A percentile compares a stretch with the other conserved stretches of the same genome.
Conservation (phyloP, 495 filamentous ascomycete species). For the Penicillium bialowiezense region DNA sequence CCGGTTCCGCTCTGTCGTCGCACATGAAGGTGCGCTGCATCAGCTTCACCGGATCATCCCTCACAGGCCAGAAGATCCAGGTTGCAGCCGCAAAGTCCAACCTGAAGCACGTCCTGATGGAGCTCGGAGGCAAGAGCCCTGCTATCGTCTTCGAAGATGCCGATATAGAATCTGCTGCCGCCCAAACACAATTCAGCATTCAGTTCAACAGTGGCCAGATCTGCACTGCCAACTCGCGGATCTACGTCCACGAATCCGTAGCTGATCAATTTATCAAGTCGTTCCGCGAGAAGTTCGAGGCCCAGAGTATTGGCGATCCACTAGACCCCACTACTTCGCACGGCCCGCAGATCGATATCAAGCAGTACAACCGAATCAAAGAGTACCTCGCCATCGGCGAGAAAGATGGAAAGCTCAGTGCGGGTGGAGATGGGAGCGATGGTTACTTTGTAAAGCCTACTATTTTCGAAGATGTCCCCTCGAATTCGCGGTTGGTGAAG, state of each 20-base stretch:
- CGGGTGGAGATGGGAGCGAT: slow-evolving; percentile 63
- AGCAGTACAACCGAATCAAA: slow-evolving; percentile 78
- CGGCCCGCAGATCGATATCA: slow-evolving; percentile 81
- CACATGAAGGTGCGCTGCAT: slow-evolving; percentile 74
- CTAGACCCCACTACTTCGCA: slow-evolving; percentile 70
- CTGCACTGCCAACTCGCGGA: slow-evolving; percentile 83
- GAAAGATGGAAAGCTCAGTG: slow-evolving; percentile 67
- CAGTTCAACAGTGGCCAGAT: slow-evolving; percentile 80
- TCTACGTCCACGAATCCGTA: slow-evolving; percentile 78
- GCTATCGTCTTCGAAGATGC: slow-evolving; percentile 86
- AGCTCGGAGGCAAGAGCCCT: slow-evolving; percentile 91
- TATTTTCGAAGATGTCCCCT: slow-evolving; percentile 64
- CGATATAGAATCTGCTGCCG: slow-evolving; percentile 78
- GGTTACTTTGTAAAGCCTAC: slow-evolving; percentile 70
- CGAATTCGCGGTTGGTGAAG: slow-evolving; percentile 59
- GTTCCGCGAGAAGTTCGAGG: slow-evolving; percentile 66
- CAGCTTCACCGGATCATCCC: slow-evolving; percentile 84
- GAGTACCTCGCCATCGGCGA: slow-evolving; percentile 71
- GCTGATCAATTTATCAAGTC: slow-evolving; percentile 70
- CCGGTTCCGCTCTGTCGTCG: slow-evolving; percentile 47
- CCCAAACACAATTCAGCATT: slow-evolving; percentile 72
- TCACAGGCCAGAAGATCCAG: slow-evolving; percentile 83
- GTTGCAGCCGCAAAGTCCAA: slow-evolving; percentile 74
- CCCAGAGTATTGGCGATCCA: slow-evolving; percentile 71
- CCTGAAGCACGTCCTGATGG: slow-evolving; percentile 89